Evolutionary conservation across 441 rosid species (phyloP), one percentile per base, ranked within the genome.

Genomic region (Populus hybrid): DNA sequence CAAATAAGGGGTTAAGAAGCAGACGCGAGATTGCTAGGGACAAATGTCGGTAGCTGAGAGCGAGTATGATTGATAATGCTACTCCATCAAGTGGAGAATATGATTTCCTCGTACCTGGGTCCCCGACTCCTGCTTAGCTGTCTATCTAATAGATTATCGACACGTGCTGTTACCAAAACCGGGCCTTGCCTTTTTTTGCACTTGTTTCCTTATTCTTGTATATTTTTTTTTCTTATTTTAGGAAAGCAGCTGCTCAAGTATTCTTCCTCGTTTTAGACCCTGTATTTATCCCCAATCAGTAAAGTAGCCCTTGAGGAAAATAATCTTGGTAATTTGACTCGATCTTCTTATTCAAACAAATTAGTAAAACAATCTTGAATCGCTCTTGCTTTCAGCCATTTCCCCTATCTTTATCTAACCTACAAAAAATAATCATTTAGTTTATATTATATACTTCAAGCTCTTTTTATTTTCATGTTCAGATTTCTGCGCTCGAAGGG

Each of bases 81-180:
- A 80, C 75, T 20, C 81, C 79, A 61, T 69, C 5, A 53, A 30
- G 59, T 42, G 34, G 14, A 20, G 0, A 6, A 9, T 35, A 20
- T n/a, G 40, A 5, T 32, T 72, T 81, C 86, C 85, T 82, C 36
- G 85, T 78, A 84, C 77, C 57, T 61, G 73, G 1, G 70, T 73
- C 79, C 86, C 20, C 57, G 86, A 85, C 78, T 76, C 81, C 6
- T 12, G 57, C 18, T 46, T 81, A 14, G 50, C 21, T 12, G 70
- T 30, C 8, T 24, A 21, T 35, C 84, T 70, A 32, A 85, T 83
- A 78, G 84, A 73, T 76, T 10, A 63, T 28, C 23, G 88, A 79
- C 89, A 85, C 85, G 87, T 83, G 69, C 9, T 50, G 2, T 0
- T 10, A 50, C 20, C 69, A 63, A 68, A 85, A 71, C 81, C 67